A percentile compares a stretch with the other conserved stretches of the same genome.
Conservation (phyloP, 306 rosid genomes). For the Nissolia schottii region DNA sequence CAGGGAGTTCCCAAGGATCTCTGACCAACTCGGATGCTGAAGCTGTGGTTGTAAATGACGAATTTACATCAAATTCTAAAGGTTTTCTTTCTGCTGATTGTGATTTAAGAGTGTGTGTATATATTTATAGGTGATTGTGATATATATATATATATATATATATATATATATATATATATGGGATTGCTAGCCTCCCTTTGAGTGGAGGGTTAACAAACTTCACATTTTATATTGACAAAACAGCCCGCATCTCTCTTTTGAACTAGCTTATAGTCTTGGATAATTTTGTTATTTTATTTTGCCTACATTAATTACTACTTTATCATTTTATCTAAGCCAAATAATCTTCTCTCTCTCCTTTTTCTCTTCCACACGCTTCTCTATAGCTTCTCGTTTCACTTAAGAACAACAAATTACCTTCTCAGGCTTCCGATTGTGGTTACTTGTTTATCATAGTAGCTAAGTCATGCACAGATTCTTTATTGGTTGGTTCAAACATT, state of each 20-base stretch:
- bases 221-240: background rate
- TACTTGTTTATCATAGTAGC: background rate
- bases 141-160: too few species aligned
- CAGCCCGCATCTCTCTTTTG: background rate
- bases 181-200: background rate
- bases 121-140: background rate
- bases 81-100: constrained; percentile 37
- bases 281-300: background rate
- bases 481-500: too few species aligned
- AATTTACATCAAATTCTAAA: constrained; percentile 39
- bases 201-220: background rate
- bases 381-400: background rate
- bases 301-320: background rate
- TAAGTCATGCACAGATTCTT: background rate
- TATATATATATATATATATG: too few species aligned
- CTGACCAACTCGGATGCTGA: constrained; percentile 44
- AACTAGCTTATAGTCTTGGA: background rate
- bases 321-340: background rate
- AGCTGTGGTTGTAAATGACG: constrained; percentile 43
- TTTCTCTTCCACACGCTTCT: background rate
- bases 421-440: background rate
- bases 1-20: constrained; percentile 42
- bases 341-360: background rate
- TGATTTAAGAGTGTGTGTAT: background rate
- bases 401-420: background rate